A percentile compares a stretch with the other conserved stretches of the same genome.
phyloP scores from a whole-genome alignment of 805 yeast species.

The Lachancea sp. region DNA sequence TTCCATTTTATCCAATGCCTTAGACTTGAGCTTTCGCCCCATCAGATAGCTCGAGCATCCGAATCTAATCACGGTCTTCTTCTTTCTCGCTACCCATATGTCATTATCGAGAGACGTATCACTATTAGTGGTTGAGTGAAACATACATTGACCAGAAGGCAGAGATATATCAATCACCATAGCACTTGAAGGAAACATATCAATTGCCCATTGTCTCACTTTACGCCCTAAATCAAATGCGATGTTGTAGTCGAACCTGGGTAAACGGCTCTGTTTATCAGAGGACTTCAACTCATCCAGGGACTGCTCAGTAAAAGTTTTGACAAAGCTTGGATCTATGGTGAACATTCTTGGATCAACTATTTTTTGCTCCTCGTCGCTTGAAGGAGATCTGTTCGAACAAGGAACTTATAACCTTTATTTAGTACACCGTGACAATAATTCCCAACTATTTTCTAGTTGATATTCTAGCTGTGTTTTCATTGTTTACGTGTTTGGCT shows the following conservation, averaged over 20 bases:
- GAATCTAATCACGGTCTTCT: slow-evolving; percentile 42
- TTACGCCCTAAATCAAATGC: slow-evolving; percentile 44
- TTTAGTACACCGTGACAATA: too few relatives aligned
- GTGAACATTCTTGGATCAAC: slow-evolving; percentile 1
- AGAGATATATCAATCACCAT: slow-evolving; percentile 45
- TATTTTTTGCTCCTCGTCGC: background rate
- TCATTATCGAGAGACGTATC: slow-evolving; percentile 47
- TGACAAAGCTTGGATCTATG: background rate
- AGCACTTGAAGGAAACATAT: slow-evolving; percentile 29
- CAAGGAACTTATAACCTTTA: too few relatives aligned
- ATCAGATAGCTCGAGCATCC: slow-evolving; percentile 43
- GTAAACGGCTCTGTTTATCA: slow-evolving; percentile 12
- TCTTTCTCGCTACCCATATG: slow-evolving; percentile 46
- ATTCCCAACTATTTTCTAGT: too few relatives aligned
- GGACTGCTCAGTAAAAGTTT: slow-evolving; percentile 1
- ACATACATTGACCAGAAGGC: slow-evolving; percentile 41
- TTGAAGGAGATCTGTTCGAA: too few relatives aligned
- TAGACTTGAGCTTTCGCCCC: slow-evolving; percentile 32
- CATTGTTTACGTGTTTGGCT: too few relatives aligned
- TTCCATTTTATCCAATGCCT: slow-evolving; percentile 36
- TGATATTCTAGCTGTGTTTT: too few relatives aligned
- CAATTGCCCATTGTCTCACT: slow-evolving; percentile 35
- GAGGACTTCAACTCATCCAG: slow-evolving; percentile 14
- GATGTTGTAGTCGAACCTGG: slow-evolving; percentile 28
- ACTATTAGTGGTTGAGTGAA: slow-evolving; percentile 35